These are phyloP conservation scores for Phellopilus nigrolimitatus DNA, from an alignment of 1,284 basidiomycete genomes.

Conservation along the genomic window DNA sequence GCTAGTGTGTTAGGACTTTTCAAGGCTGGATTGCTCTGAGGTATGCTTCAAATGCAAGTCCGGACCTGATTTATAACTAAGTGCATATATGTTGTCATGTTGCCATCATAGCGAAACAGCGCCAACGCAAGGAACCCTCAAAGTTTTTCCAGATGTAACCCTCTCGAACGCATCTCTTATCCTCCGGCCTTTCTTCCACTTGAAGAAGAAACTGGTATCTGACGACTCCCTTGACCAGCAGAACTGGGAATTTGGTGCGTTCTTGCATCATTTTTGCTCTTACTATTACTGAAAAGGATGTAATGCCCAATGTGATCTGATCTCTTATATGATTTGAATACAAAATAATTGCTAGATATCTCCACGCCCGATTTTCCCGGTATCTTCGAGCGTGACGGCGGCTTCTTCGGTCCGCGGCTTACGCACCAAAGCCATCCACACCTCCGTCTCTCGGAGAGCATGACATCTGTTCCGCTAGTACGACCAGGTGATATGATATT, in stretches of 20 bases:
- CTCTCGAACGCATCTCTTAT: slow-evolving; percentile 79
- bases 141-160: slow-evolving; percentile 71
- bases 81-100: not conserved
- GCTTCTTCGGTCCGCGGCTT: slow-evolving; percentile 50
- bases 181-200: slow-evolving; percentile 79
- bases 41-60: slow-evolving; percentile 30
- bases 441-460: slow-evolving; percentile 61
- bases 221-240: slow-evolving; percentile 46
- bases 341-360: slow-evolving; percentile 49
- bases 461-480: slow-evolving; percentile 72
- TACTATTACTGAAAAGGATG: too few relatives aligned
- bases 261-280: slow-evolving; percentile 1
- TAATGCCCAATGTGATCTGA: too few relatives aligned
- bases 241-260: slow-evolving; percentile 68
- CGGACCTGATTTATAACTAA: slow-evolving; percentile 22
- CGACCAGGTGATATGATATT: slow-evolving; percentile 81
- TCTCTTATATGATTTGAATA: too few relatives aligned
- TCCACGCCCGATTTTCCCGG: slow-evolving; percentile 56
- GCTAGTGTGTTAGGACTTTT: slow-evolving; percentile 74
- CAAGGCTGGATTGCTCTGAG: slow-evolving; percentile 75
- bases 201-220: slow-evolving; percentile 36
- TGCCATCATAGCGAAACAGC: slow-evolving; percentile 53
- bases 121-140: slow-evolving; percentile 73
- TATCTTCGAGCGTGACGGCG: slow-evolving; percentile 38
- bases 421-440: slow-evolving; percentile 58